Evolutionary conservation across 495 filamentous ascomycete species (phyloP).

Genomic region (Acidiella bohemica): DNA sequence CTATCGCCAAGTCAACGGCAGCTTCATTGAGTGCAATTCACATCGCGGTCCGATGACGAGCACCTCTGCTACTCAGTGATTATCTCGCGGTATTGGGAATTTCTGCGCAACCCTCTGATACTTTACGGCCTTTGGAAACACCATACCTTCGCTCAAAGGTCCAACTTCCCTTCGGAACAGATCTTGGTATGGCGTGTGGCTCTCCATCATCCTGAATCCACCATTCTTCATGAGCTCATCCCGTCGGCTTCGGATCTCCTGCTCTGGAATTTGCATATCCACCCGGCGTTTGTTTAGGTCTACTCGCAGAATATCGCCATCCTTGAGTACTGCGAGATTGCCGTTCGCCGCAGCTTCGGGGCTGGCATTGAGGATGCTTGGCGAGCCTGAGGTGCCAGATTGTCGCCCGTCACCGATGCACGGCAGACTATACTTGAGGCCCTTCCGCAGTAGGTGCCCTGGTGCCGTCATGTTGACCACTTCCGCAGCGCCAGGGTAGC

Average conservation of each 20-base stretch:
- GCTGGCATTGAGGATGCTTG: constrained; percentile 42
- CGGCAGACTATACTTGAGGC: constrained; percentile 36
- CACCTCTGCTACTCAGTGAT: constrained; percentile 30
- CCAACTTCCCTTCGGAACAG: constrained; percentile 38
- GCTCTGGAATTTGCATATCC: constrained; percentile 38
- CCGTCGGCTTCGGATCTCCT: constrained; percentile 18
- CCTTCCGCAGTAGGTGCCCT: constrained; percentile 34
- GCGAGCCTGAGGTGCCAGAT: constrained; percentile 42
- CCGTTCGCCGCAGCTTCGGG: constrained; percentile 49
- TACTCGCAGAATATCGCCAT: constrained; percentile 44
- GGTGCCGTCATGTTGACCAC: constrained; percentile 47
- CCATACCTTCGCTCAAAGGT: constrained; percentile 41
- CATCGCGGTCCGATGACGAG: no score
- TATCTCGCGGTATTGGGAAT: constrained; percentile 35
- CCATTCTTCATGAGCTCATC: constrained; percentile 21
- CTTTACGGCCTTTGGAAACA: constrained; percentile 36
- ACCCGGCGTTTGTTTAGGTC: constrained; percentile 42
- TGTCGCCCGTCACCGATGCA: constrained; percentile 45
- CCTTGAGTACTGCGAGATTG: constrained; percentile 39
- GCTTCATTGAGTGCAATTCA: no score
- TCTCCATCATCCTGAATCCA: constrained; percentile 28
- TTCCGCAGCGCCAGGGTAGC: constrained; percentile 42
- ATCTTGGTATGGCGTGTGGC: constrained; percentile 40
- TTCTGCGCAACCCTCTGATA: constrained; percentile 41
- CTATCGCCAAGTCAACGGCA: no score